Base-by-base conservation (phyloP, 2,329 filamentous ascomycete species). In the Periconia macrospinosa region DNA sequence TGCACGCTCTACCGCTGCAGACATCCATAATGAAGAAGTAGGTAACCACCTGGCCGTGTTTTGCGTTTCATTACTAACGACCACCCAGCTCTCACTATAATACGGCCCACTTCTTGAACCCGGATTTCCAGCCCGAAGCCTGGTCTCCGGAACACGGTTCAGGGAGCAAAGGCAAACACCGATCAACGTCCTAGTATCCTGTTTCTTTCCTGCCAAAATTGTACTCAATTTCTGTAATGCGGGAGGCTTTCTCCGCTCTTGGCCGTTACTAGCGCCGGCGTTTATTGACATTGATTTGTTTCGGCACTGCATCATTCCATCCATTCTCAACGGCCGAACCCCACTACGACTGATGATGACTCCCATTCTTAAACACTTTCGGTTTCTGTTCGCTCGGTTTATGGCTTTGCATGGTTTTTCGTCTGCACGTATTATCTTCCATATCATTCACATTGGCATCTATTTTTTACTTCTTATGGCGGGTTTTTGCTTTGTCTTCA, bases 51-150 rank as follows among this genome's bases (percentile, higher is more conserved):
- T 17, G 42, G 17, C 23, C 23, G 11, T 1, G 23, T 15, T 40
- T 37, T 30, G 18, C 50, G 19, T 30, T 10, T 27, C 15, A 2
- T 40, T 41, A 30, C 61, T 72, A 47, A 72, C 45, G 2, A 9
- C 8, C 8, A n/a, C 33, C n/a, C 35, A 81, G 78, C 61, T 81
- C 78, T 6, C 78, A 78, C 58, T 81, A 74, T 72, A 81, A 81
- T 52, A 78, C 78, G 18, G 78, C 79, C 6, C 79, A 82, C 65
- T 82, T 78, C 63, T 64, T 76, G 54, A 82, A 81, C 57, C 76
- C 78, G 18, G 77, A 81, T 30, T 82, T 82, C 60, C 77, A 81
- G 53, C 79, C 79, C 6, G 78, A 81, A 58, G 77, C 81, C 54
- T 81, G 79, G 79, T 73, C 71, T 56, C 79, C 79, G 3, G 77